Conservation (phyloP, 805 yeast species). For the Nakazawaea pomicola region DNA sequence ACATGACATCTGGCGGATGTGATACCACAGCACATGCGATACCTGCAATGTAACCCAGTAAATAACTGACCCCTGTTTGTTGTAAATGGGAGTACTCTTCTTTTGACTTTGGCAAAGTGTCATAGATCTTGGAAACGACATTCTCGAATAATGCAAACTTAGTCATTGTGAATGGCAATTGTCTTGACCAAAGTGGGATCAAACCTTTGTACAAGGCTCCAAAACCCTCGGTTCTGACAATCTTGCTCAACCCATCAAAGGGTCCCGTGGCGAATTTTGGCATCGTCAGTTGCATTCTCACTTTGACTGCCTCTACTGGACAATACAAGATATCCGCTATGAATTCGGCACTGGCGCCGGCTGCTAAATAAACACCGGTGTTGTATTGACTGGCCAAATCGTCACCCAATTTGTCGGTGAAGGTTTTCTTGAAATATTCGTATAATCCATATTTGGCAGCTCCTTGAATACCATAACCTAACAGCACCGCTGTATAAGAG, state of each 20-base stretch:
- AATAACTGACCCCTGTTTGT: conserved; percentile 10
- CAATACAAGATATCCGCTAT: conserved; percentile 82
- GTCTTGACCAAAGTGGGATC: conserved; percentile 13
- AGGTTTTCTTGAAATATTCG: conserved; percentile 10
- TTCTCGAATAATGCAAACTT: conserved; percentile 13
- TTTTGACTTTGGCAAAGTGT: conserved; percentile 8
- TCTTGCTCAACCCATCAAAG: conserved; percentile 80
- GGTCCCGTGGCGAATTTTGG: conserved; percentile 83
- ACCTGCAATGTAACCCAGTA: conserved; percentile 12
- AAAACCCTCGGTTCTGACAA: conserved; percentile 88
- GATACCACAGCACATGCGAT: conserved; percentile 11
- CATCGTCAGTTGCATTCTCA: conserved; percentile 86
- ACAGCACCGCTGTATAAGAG: conserved; percentile 9
- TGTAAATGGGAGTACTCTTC: conserved; percentile 8
- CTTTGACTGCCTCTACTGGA: conserved; percentile 94
- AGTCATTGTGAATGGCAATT: conserved; percentile 13
- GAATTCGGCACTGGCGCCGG: conserved; percentile 99
- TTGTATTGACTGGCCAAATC: conserved; percentile 54
- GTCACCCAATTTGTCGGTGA: conserved; percentile 29
- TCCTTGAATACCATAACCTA: conserved; percentile 13
- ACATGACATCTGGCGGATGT: conserved; percentile 13
- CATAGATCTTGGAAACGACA: conserved; percentile 11
- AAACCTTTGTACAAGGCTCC: conserved; percentile 91
- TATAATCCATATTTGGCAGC: conserved; percentile 12
- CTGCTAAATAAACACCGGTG: conserved; percentile 39